Evolutionary conservation across 345 rosid species (phyloP), one percentile per base, ranked within the genome.

Genomic region (Rubroshorea leprosula): DNA sequence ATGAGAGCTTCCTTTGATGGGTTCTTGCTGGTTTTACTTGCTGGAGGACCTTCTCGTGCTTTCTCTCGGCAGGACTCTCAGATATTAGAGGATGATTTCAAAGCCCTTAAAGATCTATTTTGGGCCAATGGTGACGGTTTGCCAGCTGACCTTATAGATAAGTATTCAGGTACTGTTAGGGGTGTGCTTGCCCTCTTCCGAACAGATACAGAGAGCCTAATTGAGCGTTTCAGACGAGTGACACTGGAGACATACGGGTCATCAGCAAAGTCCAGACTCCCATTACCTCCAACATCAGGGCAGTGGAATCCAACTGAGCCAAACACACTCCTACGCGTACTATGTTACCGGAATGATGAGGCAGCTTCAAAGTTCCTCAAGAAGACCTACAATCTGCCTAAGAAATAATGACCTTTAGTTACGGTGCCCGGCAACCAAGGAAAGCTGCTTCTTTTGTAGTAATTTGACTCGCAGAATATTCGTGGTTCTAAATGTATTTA

Each of bases 71-170:
- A 80, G 65, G 97, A 93, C 66, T 84, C 83, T 17, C 79, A 80
- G 51, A 64, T 83, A 50, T 79, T 93, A 51, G 97, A 89, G 65
- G 92, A 87, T n/a, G 99, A 93, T 74, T 93, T 93, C 59, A 84
- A 93, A 67, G 69, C 85, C 41, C 78, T 93, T 55, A 89, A 85
- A 73, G 92, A 93, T 69, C 61, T 90, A 54, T 93, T 93, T 71
- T 89, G 85, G 96, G 89, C 99, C 14, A 85, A 93, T 24, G 99
- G 99, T 16, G 97, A 89, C 49, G 99, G 97, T 66, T 72, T 89
- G 69, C 94, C 97, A 10, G 56, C 74, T 41, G 94, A 87, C 23
- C 64, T 93, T 74, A 76, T 89, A 23, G 94, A 87, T 48, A 89
- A 89, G 71, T 82, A 79, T 69, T 80, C 96, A 38, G 65, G 62